Base-by-base conservation (phyloP, 495 filamentous ascomycete genomes). In the Penicillium argentinense region DNA sequence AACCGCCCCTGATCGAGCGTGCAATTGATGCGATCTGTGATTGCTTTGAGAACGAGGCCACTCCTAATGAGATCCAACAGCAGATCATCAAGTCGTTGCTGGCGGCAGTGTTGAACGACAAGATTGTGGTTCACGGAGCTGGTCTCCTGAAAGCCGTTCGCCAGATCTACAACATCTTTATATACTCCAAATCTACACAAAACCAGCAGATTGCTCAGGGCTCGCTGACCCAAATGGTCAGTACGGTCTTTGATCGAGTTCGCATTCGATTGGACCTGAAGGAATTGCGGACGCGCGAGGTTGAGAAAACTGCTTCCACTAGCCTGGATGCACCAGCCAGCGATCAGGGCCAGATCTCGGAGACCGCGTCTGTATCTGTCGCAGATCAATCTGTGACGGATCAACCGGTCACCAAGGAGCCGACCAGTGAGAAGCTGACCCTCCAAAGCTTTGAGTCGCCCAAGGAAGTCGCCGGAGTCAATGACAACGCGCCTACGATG, bases 21-120 rank as follows among this genome's bases (percentile, higher is more conserved):
- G 95, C 95, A 34, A 99, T 99, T 56, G 95, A 99, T 68, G 96
- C 92, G 27, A 97, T 99, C 68, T 97, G 95, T 76, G 92, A 97
- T 60, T 99, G 95, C 63, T 99, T 97, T 55, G 89, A 97, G 56
- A 91, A 93, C 50, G 95, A 99, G 67, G 86, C 86, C 3, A 97
- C 95, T 1, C 83, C 84, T 9, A 79, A 85, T 40, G 89, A 96
- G 56, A 85, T 96, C 21, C 93, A 99, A 64, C 78, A 97, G 54
- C 95, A 99, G 68, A 99, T 99, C 54, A 88, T 99, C 61, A 96
- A 97, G 69, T 96, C 93, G 0, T 73, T 99, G 45, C 75, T 99
- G 19, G 91, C 95, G 14, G 95, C 95, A 2, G 92, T 99, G 5
- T 66, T 97, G 56, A 97, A 97, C 54, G 95, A 99, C 69, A 97